Base-by-base conservation (phyloP, 75 land plant species). In the Cryptomeria japonica region DNA sequence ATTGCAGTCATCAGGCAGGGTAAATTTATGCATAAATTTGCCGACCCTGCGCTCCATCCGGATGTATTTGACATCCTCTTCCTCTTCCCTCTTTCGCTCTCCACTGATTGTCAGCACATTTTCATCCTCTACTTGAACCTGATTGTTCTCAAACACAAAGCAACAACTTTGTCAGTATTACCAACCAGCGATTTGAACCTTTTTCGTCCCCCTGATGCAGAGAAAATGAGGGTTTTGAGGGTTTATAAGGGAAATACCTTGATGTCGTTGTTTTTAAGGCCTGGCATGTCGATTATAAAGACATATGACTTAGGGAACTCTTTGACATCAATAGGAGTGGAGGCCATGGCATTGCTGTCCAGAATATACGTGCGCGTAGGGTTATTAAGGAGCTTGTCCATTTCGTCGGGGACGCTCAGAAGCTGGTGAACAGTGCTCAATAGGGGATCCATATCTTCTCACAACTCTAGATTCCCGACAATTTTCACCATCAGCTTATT, bases 41-140 rank as follows among this genome's bases (percentile, higher is more conserved):
- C 88, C 92, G 4, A 93, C 90, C 56, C 91, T 86, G 84, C 95
- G 89, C 84, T 95, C 96, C 96, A 95, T 90, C 11, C 92, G 86
- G 64, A 95, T 49, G 84, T 88, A 93, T 89, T 92, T 95, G 13
- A 44, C 73, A 12, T 61, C 86, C 18, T 64, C 28, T 18, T 89
- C 80, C 84, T 95, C 91, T 25, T 94, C 95, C 82, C 93, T 49
- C 92, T 93, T 94, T 32, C 95, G 78, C 90, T 89, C 93, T 19
- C 96, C 93, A 47, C 95, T 95, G 64, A 93, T 91, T 84, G 87
- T 88, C 88, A 95, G 88, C 34, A 92, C 90, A 64, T 90, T 95
- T 46, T 91, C 94, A 68, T 93, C 92, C 90, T 95, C 96, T 51
- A 95, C 92, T 90, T 91, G 96, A 68, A 95, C 96, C 93, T 90